Base-by-base conservation (phyloP, 202 grass and related monocot genomes). In the Panicum virgatum region DNA sequence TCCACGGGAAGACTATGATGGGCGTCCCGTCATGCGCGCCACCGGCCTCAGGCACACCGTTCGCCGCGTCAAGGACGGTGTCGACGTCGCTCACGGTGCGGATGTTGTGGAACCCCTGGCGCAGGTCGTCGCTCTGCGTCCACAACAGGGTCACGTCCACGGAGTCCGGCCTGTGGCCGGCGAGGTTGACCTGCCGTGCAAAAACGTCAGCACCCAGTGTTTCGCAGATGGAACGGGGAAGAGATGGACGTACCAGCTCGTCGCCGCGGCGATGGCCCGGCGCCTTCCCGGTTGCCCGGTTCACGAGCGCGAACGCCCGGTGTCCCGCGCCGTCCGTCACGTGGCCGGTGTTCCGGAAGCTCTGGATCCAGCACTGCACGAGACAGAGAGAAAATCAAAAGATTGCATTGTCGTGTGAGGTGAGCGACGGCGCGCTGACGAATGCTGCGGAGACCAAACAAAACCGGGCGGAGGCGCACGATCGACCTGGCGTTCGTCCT, bases 141-240 rank as follows among this genome's bases (percentile, higher is more conserved):
- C 86, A 88, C 48, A 80, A 50, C 50, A 79, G 60, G 19, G 75
- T 60, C 2, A 84, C 75, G 9, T 61, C 68, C 29, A 88, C 22
- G n/a, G 75, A 74, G 75, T 87, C 34, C 19, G 61, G 32, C 12
- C 3, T n/a, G 42, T 84, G 7, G 19, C 36, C 25, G 32, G 11
- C 23, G 32, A 84, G 47, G 3, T 66, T 7, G 52, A 79, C 63
- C 71, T 76, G 15, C 32, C 6, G 37, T 15, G 37, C 2, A 27
- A 5, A 0, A 42, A 53, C 5, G 3, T n/a, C 18, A 72, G 26
- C 27, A 12, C 27, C 25, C 3, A 2, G 23, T n/a, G 22, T 60
- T 59, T 42, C 25, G 9, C 15, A 2, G 4, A 60, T 5, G n/a
- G 47, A 57, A 13, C 15, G 53, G 20, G 29, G 10, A 19, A 22